Base-by-base conservation (phyloP, 2,329 filamentous ascomycete species). In the Curvularia eragrostidis region DNA sequence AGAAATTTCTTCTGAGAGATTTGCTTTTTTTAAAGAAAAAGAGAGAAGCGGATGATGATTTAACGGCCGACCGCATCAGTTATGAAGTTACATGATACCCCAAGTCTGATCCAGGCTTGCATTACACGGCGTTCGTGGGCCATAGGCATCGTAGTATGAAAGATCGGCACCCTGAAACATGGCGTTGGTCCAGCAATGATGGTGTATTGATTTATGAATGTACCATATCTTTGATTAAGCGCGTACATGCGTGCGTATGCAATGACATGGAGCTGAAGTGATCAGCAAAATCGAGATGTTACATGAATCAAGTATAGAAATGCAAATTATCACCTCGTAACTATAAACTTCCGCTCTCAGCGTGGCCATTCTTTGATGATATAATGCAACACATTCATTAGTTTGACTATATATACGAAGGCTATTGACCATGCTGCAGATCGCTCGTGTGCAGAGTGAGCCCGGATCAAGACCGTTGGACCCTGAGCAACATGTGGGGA, bases 51-150 rank as follows among this genome's bases (percentile, higher is more conserved):
- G 46, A 42, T 58, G 32, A 57, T 36, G 60, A 61, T 58, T 44
- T 59, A 52, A 70, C 66, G 68, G 65, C 65, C 64, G 47, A 54
- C 38, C 48, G 52, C 59, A 52, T 63, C 54, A 63, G 63, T 63
- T 62, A 65, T 65, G 63, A 64, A 53, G 57, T 58, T 67, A 63
- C 65, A 70, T 71, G 70, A 73, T 73, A 73, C 70, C 68, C 61
- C 60, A 58, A 52, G 58, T 49, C 46, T 48, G 58, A 56, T 56
- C 56, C 58, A 56, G 65, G 63, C 67, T 67, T 64, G 64, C 66
- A 71, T 69, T 58, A 64, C 21, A 59, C 51, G 68, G 68, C 65
- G 68, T 65, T 64, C 42, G 55, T 48, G 42, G 52, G 44, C 48
- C 59, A 32, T 52, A 53, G 58, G 63, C 48, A 64, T 58, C 51